These are phyloP conservation scores for Fusarium bactridioides DNA, from an alignment of 2,329 filamentous ascomycete genomes.

Conservation along the genomic window DNA sequence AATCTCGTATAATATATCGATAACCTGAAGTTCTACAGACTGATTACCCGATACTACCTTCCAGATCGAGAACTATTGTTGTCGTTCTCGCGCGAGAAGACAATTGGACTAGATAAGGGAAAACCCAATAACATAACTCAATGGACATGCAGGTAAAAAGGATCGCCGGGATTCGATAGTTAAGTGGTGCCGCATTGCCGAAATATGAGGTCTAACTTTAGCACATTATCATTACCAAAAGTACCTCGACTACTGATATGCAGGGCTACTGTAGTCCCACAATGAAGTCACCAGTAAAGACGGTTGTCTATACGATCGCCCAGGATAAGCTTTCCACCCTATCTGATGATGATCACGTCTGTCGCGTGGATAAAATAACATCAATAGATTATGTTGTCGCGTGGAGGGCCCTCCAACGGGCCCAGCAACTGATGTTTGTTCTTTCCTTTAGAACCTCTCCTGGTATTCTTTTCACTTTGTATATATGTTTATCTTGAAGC, in stretches of 20 bases:
- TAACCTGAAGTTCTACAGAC: background rate
- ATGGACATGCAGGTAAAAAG: background rate
- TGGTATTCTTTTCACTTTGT: too few relatives aligned
- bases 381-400: too few relatives aligned
- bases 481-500: too few relatives aligned
- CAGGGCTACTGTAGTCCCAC: too few relatives aligned
- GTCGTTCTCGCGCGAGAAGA: background rate
- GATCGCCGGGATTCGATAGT: background rate
- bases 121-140: background rate
- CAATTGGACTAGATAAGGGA: background rate
- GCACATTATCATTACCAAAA: background rate
- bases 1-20: background rate
- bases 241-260: background rate
- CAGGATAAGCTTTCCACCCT: too few relatives aligned
- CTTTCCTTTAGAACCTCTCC: too few relatives aligned
- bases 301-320: too few relatives aligned
- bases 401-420: accelerated
- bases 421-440: too few relatives aligned
- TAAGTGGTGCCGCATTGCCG: background rate
- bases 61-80: background rate
- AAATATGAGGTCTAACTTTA: background rate
- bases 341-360: too few relatives aligned
- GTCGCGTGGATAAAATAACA: too few relatives aligned
- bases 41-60: background rate
- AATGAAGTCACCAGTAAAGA: too few relatives aligned